Evolutionary conservation across 2,329 filamentous ascomycete genomes (phyloP).

Genomic region (Hypoxylon sp.): DNA sequence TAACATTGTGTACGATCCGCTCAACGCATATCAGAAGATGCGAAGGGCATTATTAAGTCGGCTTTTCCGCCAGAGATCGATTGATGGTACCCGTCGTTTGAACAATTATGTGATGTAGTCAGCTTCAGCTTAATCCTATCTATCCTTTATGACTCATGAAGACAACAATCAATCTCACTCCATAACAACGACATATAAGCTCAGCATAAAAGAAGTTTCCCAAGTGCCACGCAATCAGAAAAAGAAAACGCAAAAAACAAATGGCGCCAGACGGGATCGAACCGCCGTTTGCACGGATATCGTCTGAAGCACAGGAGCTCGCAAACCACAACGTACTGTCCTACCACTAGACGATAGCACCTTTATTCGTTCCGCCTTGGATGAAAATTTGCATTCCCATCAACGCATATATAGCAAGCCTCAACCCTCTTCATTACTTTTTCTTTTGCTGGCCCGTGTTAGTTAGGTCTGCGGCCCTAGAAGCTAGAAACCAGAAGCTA

Average conservation of each 20-base stretch:
- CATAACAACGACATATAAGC: no score
- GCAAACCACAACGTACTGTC: conserved; percentile 30
- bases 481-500: background rate
- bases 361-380: background rate
- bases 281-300: conserved; percentile 27
- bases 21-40: background rate
- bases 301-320: background rate
- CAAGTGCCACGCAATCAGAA: background rate
- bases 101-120: no score
- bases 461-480: conserved; percentile 19
- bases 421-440: no score
- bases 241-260: conserved; percentile 5
- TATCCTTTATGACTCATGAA: no score
- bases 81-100: no score
- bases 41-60: no score
- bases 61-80: no score
- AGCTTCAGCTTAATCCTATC: no score
- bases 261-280: conserved; percentile 30
- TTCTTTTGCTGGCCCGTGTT: background rate
- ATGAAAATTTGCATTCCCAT: conserved; percentile 1
- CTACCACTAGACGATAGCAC: conserved; percentile 32
- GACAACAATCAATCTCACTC: no score
- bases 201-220: no score
- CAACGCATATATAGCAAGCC: background rate
- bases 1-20: background rate